These are phyloP conservation scores for Nothophaeocryptopus gaeumannii DNA, from an alignment of 2,329 filamentous ascomycete species.

Conservation along the genomic window DNA sequence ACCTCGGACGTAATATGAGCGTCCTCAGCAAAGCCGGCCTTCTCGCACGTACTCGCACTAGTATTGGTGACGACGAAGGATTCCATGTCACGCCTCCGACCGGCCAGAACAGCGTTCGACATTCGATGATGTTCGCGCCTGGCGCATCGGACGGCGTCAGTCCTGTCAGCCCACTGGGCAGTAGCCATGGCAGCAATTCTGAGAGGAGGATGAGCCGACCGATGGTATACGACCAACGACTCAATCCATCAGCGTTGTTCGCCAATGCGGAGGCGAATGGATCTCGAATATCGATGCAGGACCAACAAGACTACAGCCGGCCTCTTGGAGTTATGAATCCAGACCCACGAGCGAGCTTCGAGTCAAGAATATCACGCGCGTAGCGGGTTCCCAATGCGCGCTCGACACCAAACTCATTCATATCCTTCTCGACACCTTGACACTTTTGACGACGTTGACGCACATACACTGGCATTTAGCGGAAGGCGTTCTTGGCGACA, in stretches of 20 bases:
- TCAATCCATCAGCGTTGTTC: slow-evolving; percentile 49
- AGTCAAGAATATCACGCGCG: slow-evolving; percentile 24
- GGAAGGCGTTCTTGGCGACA: slow-evolving; percentile 15
- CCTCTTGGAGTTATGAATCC: slow-evolving; percentile 42
- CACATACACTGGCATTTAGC: slow-evolving; percentile 9
- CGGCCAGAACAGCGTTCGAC: slow-evolving; percentile 31
- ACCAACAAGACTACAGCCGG: slow-evolving; percentile 49
- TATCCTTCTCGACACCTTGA: slow-evolving; percentile 9
- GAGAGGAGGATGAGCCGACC: slow-evolving; percentile 43
- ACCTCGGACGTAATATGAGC: slow-evolving; percentile 42
- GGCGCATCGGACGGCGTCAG: slow-evolving; percentile 27
- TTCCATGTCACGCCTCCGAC: slow-evolving; percentile 18
- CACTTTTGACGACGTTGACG: slow-evolving; percentile 20
- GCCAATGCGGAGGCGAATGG: slow-evolving; percentile 43
- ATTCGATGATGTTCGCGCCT: slow-evolving; percentile 33
- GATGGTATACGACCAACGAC: slow-evolving; percentile 47
- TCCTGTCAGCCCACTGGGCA: slow-evolving; percentile 33
- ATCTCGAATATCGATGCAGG: slow-evolving; percentile 46
- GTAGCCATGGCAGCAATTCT: slow-evolving; percentile 22
- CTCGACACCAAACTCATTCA: slow-evolving; percentile 5
- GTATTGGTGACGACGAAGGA: slow-evolving; percentile 30
- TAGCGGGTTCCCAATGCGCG: slow-evolving; percentile 1
- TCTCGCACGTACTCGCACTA: slow-evolving; percentile 31
- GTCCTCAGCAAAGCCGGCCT: slow-evolving; percentile 50
- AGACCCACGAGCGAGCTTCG: slow-evolving; percentile 33